A percentile compares a stretch with the other conserved stretches of the same genome.
These are phyloP conservation scores for Mucor mucedo DNA, from an alignment of 371 early-diverging fungal species.

Conservation along the genomic window DNA sequence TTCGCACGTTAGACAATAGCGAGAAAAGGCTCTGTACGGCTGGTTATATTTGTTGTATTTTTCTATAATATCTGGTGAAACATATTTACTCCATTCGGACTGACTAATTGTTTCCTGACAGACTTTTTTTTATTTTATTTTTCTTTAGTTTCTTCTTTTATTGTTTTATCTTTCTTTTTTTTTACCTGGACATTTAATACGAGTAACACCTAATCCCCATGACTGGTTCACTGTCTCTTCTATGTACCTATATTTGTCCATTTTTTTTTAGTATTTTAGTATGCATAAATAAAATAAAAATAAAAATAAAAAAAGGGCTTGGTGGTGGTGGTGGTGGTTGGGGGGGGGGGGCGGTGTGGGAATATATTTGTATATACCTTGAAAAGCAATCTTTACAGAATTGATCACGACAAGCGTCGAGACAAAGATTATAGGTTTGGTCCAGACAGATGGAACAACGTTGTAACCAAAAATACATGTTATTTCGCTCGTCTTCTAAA, in stretches of 20 bases:
- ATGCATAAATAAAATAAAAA: not conserved
- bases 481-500: conserved; percentile 40
- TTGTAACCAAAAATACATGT: conserved; percentile 68
- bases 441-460: conserved; percentile 74
- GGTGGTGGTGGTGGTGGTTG: too few relatives aligned
- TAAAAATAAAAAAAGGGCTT: not conserved
- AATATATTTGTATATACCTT: conserved; percentile 33
- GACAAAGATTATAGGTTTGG: conserved; percentile 61
- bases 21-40: conserved; percentile 65
- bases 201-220: conserved; percentile 68
- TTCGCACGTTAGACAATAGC: conserved; percentile 59
- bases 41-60: conserved; percentile 67
- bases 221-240: conserved; percentile 67
- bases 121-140: conserved; percentile 33
- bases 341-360: too few relatives aligned
- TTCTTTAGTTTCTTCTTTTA: conserved; percentile 2
- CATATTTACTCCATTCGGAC: conserved; percentile 66
- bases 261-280: not conserved
- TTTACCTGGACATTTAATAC: conserved; percentile 65
- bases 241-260: conserved; percentile 53
- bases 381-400: conserved; percentile 71
- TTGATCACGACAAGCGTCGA: conserved; percentile 70
- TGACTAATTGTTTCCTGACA: conserved; percentile 62
- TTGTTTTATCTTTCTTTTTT: not conserved
- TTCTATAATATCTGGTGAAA: conserved; percentile 41